phyloP scores from a whole-genome alignment of 129 eudicot species.

The Rutidosis leptorrhynchoides region DNA sequence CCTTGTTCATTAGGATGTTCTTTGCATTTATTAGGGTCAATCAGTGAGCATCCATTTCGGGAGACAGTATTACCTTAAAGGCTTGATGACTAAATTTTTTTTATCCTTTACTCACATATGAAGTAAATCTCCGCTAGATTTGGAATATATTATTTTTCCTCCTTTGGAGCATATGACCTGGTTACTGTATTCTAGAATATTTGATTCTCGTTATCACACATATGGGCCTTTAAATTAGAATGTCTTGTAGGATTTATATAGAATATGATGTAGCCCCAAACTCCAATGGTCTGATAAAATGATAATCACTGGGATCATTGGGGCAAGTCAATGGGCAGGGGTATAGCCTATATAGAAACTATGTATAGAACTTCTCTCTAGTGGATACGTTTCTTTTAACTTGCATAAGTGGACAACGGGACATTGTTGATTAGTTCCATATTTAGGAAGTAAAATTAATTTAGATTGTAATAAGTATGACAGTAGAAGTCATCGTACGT shows the following conservation, averaged over 20 bases:
- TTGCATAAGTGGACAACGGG: neutral
- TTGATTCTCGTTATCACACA: neutral
- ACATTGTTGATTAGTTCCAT: too few species aligned
- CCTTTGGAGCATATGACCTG: neutral
- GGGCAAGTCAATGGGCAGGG: neutral
- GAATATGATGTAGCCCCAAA: neutral
- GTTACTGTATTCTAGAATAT: neutral
- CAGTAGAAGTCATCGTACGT: too few species aligned
- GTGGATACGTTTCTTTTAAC: neutral
- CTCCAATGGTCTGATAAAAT: neutral
- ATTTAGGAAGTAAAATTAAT: too few species aligned
- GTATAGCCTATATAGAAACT: neutral
- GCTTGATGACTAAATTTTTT: neutral
- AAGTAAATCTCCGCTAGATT: neutral
- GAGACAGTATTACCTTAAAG: neutral
- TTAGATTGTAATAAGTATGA: too few species aligned
- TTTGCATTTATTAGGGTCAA: neutral
- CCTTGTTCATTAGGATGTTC: neutral
- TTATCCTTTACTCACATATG: neutral
- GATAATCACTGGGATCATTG: neutral
- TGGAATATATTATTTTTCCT: neutral
- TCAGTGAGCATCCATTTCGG: neutral
- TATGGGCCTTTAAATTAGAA: constrained; percentile 1
- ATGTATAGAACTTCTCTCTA: neutral
- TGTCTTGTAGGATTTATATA: neutral